These are phyloP conservation scores for Sclerotinia subarctica DNA, from an alignment of 2,329 filamentous ascomycete genomes.

Conservation along the genomic window DNA sequence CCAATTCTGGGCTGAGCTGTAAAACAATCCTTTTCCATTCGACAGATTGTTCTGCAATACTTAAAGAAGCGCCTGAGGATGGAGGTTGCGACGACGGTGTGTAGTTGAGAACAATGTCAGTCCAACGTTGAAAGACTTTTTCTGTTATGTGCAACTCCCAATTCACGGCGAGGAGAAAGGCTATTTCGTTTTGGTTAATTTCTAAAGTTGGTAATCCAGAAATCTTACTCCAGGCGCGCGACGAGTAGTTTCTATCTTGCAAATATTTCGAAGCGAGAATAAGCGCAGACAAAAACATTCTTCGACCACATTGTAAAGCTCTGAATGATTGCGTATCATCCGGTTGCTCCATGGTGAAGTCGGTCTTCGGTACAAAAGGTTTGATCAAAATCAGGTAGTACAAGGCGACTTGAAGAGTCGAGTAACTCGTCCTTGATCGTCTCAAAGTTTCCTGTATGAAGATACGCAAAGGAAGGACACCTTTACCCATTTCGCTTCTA, in stretches of 20 bases:
- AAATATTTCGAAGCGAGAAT: slow-evolving; percentile 97
- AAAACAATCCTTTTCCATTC: slow-evolving; percentile 60
- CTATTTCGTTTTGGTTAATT: slow-evolving; percentile 95
- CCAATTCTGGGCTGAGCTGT: slow-evolving; percentile 53
- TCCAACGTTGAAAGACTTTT: slow-evolving; percentile 86
- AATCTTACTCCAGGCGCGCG: slow-evolving; percentile 97
- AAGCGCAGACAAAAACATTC: slow-evolving; percentile 93
- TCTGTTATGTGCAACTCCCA: slow-evolving; percentile 96
- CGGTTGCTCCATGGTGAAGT: slow-evolving; percentile 83
- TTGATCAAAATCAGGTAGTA: slow-evolving; percentile 97
- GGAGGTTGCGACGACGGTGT: slow-evolving; percentile 55
- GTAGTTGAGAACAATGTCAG: slow-evolving; percentile 83
- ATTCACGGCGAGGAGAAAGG: slow-evolving; percentile 83
- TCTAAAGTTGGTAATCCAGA: slow-evolving; percentile 90
- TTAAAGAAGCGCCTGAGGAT: slow-evolving; percentile 45
- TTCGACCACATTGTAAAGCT: slow-evolving; percentile 88
- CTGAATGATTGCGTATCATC: slow-evolving; percentile 69
- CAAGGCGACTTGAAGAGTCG: slow-evolving; percentile 90
- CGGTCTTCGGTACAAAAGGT: slow-evolving; percentile 75
- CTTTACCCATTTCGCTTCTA: slow-evolving; percentile 69
- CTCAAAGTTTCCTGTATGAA: slow-evolving; percentile 98
- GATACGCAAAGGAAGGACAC: slow-evolving; percentile 82
- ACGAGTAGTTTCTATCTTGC: slow-evolving; percentile 96
- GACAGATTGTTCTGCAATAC: slow-evolving; percentile 32
- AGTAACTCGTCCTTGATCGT: slow-evolving; percentile 94